These are phyloP conservation scores for Hsuehochloa calcarea DNA, from an alignment of 176 grass and related monocot species.

Conservation along the genomic window DNA sequence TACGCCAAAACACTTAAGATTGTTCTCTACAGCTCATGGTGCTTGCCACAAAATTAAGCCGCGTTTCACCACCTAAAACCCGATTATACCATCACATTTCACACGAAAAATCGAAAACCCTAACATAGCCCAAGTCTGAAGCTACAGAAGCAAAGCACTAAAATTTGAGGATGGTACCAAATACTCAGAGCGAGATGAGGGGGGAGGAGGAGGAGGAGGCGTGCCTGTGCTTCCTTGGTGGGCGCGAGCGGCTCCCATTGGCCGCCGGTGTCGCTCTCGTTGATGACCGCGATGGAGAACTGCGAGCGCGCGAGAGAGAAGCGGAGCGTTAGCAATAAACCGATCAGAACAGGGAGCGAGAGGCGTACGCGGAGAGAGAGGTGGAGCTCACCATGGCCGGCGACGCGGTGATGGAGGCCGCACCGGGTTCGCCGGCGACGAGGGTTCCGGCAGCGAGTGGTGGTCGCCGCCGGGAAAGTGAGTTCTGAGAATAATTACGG, in stretches of 20 bases:
- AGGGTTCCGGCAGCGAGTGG: constrained; percentile 24
- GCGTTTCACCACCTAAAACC: background rate
- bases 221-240: constrained; percentile 90
- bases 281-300: constrained; percentile 99
- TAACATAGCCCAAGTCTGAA: constrained; percentile 16
- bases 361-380: background rate
- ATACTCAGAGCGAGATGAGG: background rate
- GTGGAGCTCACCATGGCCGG: constrained; percentile 47
- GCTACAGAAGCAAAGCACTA: background rate
- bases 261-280: constrained; percentile 65
- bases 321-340: background rate
- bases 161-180: background rate
- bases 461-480: constrained; percentile 21
- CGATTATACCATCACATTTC: background rate
- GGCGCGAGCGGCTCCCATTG: constrained; percentile 93
- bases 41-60: background rate
- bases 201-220: background rate
- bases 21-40: background rate
- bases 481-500: background rate
- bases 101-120: constrained; percentile 37
- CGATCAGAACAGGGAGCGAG: background rate
- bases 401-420: background rate
- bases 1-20: too few species aligned
- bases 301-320: constrained; percentile 15
- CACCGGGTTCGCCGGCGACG: constrained; percentile 18